Base-by-base conservation (phyloP, 2,329 filamentous ascomycete genomes). In the Xylaria sp. region DNA sequence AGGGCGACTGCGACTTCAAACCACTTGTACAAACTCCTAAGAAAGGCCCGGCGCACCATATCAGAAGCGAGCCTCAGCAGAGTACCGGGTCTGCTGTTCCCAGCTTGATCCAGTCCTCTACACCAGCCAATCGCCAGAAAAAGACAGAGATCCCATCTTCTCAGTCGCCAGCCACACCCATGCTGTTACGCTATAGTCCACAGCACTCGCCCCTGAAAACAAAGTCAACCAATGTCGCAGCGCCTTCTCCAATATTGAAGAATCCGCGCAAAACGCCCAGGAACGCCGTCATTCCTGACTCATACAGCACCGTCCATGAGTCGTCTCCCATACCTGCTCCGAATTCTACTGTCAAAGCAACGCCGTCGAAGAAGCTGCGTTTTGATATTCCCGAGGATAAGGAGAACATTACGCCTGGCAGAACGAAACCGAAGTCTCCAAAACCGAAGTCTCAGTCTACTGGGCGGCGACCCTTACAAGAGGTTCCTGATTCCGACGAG, bases 351-450 rank as follows among this genome's bases (percentile, higher is more conserved):
- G 56, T 59, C n/a, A 71, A 73, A 28, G 71, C 63, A 2, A 76
- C 73, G 6, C 74, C 76, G 0, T 69, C 60, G 0, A 79, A 78
- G 65, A 74, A 67, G 57, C 23, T 76, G 54, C 74, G 75, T 23
- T 79, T 79, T 44, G 67, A 76, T 13, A 20, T 79, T 8, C 76
- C 76, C 3, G 78, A 78, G 6, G 71, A 80, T 41, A 80, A 80
- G 61, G 78, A 80, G 66, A 80, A 80, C 55, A 75, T 78, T 52
- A 80, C 78, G 1, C 78, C 78, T 13, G 77, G 76, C 39, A 75
- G 77, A 48, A 77, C 72, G 25, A 75, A 76, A 50, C 78, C 78
- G 6, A 79, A 79, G 51, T 68, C 72, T 5, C 76, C 77, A n/a
- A 80, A 77, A 57, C 69, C 70, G 10, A 65, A 69, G 13, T 70